Percentiles rank a stretch among this genome's conserved stretches.
These are phyloP conservation scores for Phytophthora europaea DNA, from an alignment of 352 stramenopile species.

Conservation along the genomic window DNA sequence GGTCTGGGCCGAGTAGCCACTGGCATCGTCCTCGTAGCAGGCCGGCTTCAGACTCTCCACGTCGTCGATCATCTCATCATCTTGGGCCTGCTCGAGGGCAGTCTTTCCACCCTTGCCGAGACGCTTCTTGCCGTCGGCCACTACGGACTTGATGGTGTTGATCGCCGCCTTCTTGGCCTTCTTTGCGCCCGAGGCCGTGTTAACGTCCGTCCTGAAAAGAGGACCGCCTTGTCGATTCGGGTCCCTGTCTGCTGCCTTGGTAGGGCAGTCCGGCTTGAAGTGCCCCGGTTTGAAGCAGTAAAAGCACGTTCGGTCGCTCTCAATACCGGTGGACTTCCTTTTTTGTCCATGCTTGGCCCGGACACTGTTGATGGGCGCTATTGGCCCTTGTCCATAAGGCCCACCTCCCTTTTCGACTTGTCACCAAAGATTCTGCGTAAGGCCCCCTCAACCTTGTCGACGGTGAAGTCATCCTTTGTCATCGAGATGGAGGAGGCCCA, in stretches of 20 bases:
- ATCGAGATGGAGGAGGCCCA: constrained; percentile 27
- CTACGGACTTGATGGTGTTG: constrained; percentile 19
- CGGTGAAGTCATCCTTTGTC: constrained; percentile 4
- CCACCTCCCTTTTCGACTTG: constrained; percentile 21
- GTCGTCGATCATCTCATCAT: no score
- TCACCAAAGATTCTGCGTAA: constrained; percentile 8
- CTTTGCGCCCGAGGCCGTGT: constrained; percentile 7
- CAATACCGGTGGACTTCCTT: neutral
- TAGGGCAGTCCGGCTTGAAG: constrained; percentile 10
- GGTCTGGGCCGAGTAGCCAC: no score
- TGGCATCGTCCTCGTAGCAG: no score
- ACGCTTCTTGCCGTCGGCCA: neutral
- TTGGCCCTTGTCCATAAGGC: neutral
- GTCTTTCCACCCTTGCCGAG: no score
- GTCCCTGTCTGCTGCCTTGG: neutral
- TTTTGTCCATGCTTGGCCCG: constrained; percentile 2
- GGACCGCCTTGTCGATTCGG: constrained; percentile 6
- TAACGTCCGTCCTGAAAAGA: constrained; percentile 18
- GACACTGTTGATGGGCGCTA: constrained; percentile 10
- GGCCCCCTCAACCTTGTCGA: constrained; percentile 7
- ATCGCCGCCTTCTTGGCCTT: constrained; percentile 1
- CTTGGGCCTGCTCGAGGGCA: no score
- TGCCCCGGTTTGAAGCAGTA: constrained; percentile 15
- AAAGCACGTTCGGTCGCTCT: neutral
- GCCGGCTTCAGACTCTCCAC: no score